phyloP scores from a whole-genome alignment of 1,284 basidiomycete species.

The Fomitiporia mediterranea region DNA sequence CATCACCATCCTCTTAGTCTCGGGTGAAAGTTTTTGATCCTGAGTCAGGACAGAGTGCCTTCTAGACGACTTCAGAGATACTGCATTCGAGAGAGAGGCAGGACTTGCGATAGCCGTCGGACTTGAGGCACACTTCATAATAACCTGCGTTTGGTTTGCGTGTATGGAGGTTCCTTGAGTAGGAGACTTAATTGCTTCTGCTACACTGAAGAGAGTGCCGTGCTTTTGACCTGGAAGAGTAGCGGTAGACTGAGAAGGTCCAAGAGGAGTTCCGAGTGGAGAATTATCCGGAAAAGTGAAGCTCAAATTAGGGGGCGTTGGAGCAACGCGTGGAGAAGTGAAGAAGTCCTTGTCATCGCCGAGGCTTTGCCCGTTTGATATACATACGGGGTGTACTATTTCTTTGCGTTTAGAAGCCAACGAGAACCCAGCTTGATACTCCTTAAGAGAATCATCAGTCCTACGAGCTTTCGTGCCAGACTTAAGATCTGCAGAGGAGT shows the following conservation, averaged over 20 bases:
- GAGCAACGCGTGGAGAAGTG: slow-evolving; percentile 16
- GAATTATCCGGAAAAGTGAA: slow-evolving; percentile 12
- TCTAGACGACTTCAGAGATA: background rate
- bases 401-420: slow-evolving; percentile 1
- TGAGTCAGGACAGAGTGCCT: background rate
- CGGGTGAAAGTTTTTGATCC: background rate
- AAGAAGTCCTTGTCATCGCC: slow-evolving; percentile 15
- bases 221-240: slow-evolving; percentile 1
- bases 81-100: slow-evolving; percentile 8
- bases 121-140: background rate
- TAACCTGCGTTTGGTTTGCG: background rate
- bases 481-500: slow-evolving; percentile 21
- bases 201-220: background rate
- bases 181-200: background rate
- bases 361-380: background rate
- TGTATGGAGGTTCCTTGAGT: background rate
- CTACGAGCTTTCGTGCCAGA: slow-evolving; percentile 10
- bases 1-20: background rate
- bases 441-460: slow-evolving; percentile 1
- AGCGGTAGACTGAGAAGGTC: background rate
- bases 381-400: background rate
- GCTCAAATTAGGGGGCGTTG: slow-evolving; percentile 17
- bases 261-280: slow-evolving; percentile 2
- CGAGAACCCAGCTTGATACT: background rate
- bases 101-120: slow-evolving; percentile 3